A percentile compares a stretch with the other conserved stretches of the same genome.
Conservation (phyloP, 2,329 filamentous ascomycete species). For the Colletotrichum falcatum region DNA sequence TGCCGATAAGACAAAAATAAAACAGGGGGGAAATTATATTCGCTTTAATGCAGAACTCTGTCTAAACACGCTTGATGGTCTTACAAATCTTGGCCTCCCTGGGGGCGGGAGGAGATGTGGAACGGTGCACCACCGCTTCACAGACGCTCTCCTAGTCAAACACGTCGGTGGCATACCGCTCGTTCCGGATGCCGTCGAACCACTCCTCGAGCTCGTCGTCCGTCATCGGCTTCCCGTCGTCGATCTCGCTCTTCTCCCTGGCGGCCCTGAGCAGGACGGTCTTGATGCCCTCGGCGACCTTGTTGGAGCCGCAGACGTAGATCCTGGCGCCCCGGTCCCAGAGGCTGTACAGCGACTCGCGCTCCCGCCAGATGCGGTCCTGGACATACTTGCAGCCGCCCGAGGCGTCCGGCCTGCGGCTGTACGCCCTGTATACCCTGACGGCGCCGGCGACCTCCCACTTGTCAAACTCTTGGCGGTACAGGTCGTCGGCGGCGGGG, state of each 20-base stretch:
- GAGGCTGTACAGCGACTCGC: constrained; percentile 47
- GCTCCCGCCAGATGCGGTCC: constrained; percentile 54
- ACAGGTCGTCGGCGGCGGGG: constrained; percentile 58
- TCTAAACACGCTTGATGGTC: not conserved
- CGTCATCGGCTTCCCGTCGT: constrained; percentile 45
- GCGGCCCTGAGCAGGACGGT: constrained; percentile 44
- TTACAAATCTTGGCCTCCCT: not conserved
- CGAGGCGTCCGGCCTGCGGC: constrained; percentile 54
- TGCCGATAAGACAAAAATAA: too few relatives aligned
- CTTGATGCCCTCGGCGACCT: constrained; percentile 56
- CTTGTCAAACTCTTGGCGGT: constrained; percentile 55
- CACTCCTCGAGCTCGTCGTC: constrained; percentile 56
- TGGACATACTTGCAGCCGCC: constrained; percentile 63
- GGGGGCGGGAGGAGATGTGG: too few relatives aligned
- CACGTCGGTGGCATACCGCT: constrained; percentile 70
- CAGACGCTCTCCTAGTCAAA: constrained; percentile 59
- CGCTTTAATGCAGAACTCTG: too few relatives aligned
- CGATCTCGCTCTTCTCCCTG: constrained; percentile 45
- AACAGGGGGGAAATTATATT: too few relatives aligned
- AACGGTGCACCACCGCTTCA: not conserved
- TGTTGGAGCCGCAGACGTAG: constrained; percentile 70
- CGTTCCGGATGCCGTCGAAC: constrained; percentile 64
- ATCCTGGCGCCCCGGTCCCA: constrained; percentile 60
- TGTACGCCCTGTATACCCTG: constrained; percentile 69
- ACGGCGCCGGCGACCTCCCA: constrained; percentile 65